Base-by-base conservation (phyloP, 2,329 filamentous ascomycete species). In the Hypoxylon sp. region DNA sequence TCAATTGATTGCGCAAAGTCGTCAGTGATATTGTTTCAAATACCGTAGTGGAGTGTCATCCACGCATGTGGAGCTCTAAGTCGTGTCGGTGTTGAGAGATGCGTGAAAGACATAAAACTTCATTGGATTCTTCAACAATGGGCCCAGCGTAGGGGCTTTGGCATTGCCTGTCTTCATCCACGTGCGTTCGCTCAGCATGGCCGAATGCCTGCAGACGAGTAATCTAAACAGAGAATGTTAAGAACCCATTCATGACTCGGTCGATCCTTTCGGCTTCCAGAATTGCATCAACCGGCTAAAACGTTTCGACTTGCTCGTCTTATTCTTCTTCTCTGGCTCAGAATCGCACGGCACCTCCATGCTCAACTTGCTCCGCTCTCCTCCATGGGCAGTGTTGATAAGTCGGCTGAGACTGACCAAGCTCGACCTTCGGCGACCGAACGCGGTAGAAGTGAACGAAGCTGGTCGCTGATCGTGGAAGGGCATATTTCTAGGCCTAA, bases 201-300 rank as follows among this genome's bases (percentile, higher is more conserved):
- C n/a, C 32, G 24, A 37, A 54, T 22, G 47, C 41, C 47, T 41
- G 24, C 41, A 52, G 49, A 48, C 20, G 49, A 63, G n/a, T 48
- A 41, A 22, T 50, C 15, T 24, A 56, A 39, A 46, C 37, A 59
- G 55, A 22, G 61, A 53, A 65, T 43, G 41, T 54, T 32, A 32
- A 34, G 64, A 51, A 24, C 50, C 39, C 20, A 13, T 58, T 55
- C 68, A 74, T 52, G 72, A 69, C 26, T 56, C 66, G 34, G 65
- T 57, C 26, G 74, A 65, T 44, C 84, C 83, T 72, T 84, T 87
- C 8, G 83, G 81, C 77, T 90, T 92, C 90, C 90, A 94, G 76
- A 94, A 94, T 70, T 90, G 88, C 83, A 93, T 88, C 80, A 93
- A 83, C 53, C 90, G 89, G 74, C 91, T 90, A 37, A 93, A 78